These are phyloP conservation scores for barrel medic (Medicago truncatula) DNA, from an alignment of 306 rosid genomes.

Conservation along the genomic window DNA sequence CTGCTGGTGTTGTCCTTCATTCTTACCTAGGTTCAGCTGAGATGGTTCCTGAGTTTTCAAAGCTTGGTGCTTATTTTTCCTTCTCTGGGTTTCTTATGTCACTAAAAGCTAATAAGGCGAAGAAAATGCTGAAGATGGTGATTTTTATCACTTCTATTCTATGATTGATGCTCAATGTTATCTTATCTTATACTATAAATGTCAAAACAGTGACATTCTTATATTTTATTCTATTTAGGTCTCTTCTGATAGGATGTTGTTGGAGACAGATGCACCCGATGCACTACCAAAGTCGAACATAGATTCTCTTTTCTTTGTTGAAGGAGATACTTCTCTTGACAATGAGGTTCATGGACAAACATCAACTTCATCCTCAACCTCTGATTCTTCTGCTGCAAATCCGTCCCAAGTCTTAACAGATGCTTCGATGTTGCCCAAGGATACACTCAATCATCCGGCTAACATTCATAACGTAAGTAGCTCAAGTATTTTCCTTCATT, in stretches of 20 bases:
- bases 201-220: slow-evolving; percentile 32
- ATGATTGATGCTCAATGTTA: neutral
- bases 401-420: slow-evolving; percentile 41
- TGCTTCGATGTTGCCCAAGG: slow-evolving; percentile 61
- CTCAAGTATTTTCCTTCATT: slow-evolving; percentile 6
- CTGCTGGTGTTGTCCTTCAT: slow-evolving; percentile 91
- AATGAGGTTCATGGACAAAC: slow-evolving; percentile 41
- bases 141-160: slow-evolving; percentile 34
- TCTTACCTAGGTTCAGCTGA: slow-evolving; percentile 91
- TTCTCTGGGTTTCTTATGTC: slow-evolving; percentile 92
- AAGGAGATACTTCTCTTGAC: slow-evolving; percentile 65
- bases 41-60: slow-evolving; percentile 88
- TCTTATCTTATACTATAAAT: neutral
- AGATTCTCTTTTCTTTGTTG: slow-evolving; percentile 62
- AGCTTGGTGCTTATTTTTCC: slow-evolving; percentile 87
- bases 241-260: slow-evolving; percentile 73
- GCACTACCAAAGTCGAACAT: slow-evolving; percentile 65
- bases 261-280: slow-evolving; percentile 99
- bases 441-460: slow-evolving; percentile 80
- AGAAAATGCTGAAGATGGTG: slow-evolving; percentile 81
- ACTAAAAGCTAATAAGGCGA: slow-evolving; percentile 69
- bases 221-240: slow-evolving; percentile 56
- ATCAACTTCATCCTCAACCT: slow-evolving; percentile 35
- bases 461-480: slow-evolving; percentile 65
- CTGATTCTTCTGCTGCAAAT: slow-evolving; percentile 29